These are phyloP conservation scores for Pyrrhoderma noxium DNA, from an alignment of 1,284 basidiomycete genomes.

Conservation along the genomic window DNA sequence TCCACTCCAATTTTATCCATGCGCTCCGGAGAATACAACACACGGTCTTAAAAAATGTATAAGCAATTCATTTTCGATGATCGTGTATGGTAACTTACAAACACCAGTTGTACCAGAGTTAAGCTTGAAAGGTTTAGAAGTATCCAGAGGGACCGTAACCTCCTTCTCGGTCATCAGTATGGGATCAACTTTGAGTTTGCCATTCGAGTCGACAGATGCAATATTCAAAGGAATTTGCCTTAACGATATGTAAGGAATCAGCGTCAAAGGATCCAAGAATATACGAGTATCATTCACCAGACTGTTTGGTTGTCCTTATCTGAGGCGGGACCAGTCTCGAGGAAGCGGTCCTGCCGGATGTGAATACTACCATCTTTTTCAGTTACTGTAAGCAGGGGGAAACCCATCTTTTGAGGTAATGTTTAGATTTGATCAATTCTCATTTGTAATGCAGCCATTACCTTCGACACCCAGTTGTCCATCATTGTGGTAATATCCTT, in stretches of 20 bases:
- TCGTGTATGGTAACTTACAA: conserved; percentile 46
- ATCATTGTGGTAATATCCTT: conserved; percentile 78
- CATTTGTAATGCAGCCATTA: conserved; percentile 30
- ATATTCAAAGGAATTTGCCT: conserved; percentile 81
- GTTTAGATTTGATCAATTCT: background rate
- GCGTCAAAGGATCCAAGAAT: background rate
- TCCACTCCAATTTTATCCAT: conserved; percentile 75
- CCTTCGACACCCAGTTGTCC: conserved; percentile 88
- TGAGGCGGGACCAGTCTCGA: conserved; percentile 75
- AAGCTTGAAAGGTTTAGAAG: conserved; percentile 72
- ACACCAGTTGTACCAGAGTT: conserved; percentile 89
- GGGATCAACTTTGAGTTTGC: conserved; percentile 57
- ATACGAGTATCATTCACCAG: conserved; percentile 46
- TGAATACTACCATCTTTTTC: conserved; percentile 66
- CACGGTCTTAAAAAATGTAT: conserved; percentile 58
- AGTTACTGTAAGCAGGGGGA: conserved; percentile 82
- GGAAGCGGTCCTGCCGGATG: conserved; percentile 88
- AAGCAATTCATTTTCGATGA: background rate
- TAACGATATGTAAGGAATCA: conserved; percentile 1
- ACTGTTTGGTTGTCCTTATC: conserved; percentile 86
- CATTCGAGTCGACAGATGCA: conserved; percentile 53
- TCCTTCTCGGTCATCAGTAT: conserved; percentile 69
- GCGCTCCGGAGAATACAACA: conserved; percentile 80
- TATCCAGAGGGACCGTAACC: conserved; percentile 61
- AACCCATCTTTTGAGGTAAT: conserved; percentile 45